Evolutionary conservation across 345 rosid genomes (phyloP).

Genomic region (Pistacia vera): DNA sequence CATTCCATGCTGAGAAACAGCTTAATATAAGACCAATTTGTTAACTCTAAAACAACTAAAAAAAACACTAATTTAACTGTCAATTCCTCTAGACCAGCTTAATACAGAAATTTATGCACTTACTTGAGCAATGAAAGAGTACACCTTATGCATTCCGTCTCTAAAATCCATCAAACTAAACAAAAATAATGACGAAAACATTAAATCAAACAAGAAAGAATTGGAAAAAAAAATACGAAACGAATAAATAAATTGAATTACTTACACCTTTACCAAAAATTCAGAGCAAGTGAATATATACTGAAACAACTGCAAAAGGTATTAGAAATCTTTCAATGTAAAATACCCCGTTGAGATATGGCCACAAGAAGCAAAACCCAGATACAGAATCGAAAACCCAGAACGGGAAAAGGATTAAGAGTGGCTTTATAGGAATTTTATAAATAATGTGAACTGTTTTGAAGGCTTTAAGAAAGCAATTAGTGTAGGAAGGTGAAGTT

Average conservation of each 20-base stretch:
- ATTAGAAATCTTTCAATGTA: too few species aligned
- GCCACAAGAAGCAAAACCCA: too few species aligned
- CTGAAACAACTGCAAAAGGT: too few species aligned
- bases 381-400: too few species aligned
- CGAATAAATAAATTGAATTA: neutral
- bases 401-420: too few species aligned
- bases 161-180: slow-evolving; percentile 34
- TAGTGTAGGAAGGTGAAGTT: neutral
- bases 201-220: neutral
- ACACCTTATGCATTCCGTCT: slow-evolving; percentile 16
- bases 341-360: too few species aligned
- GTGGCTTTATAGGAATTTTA: too few species aligned
- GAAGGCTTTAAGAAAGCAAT: neutral
- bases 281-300: too few species aligned
- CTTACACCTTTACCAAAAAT: too few species aligned
- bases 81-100: neutral
- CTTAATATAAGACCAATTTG: neutral
- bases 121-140: slow-evolving; percentile 20
- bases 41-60: neutral
- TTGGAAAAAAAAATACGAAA: neutral
- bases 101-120: slow-evolving; percentile 2
- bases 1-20: neutral
- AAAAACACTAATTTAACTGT: neutral
- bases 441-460: too few species aligned
- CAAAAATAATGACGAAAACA: neutral